These are phyloP conservation scores for Trapa bicornis DNA, from an alignment of 345 rosid genomes.

Conservation along the genomic window DNA sequence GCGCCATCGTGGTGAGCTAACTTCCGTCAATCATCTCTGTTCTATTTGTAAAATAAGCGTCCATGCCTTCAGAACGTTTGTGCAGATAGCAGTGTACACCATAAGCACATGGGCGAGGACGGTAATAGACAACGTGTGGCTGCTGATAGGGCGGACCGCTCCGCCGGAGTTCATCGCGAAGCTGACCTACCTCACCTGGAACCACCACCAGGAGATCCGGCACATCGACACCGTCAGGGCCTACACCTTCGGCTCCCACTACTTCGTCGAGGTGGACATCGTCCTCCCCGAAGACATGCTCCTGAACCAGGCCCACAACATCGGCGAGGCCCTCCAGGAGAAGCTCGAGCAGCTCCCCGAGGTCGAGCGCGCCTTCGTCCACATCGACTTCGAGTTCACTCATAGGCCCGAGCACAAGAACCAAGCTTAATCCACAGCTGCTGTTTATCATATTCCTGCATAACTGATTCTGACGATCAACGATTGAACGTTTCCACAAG, in stretches of 20 bases:
- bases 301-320: constrained; percentile 57
- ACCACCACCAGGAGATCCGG: constrained; percentile 59
- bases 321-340: constrained; percentile 74
- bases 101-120: constrained; percentile 65
- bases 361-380: constrained; percentile 78
- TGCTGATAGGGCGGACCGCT: constrained; percentile 59
- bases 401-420: constrained; percentile 67
- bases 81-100: constrained; percentile 76
- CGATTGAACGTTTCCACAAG: too few relatives aligned
- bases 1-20: constrained; percentile 16
- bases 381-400: constrained; percentile 70
- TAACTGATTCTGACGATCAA: too few relatives aligned
- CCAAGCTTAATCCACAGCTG: constrained; percentile 13
- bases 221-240: constrained; percentile 78
- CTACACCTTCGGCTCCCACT: constrained; percentile 68
- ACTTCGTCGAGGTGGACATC: constrained; percentile 78
- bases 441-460: too few relatives aligned
- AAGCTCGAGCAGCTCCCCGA: constrained; percentile 75
- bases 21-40: too few relatives aligned
- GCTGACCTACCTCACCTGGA: constrained; percentile 70
- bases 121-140: constrained; percentile 58
- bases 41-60: too few relatives aligned
- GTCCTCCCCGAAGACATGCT: constrained; percentile 64
- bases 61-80: neutral
- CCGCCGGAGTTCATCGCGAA: constrained; percentile 75